These are phyloP conservation scores for Dacryopinax primogenitus DNA, from an alignment of 768 basidiomycete genomes.

Conservation along the genomic window DNA sequence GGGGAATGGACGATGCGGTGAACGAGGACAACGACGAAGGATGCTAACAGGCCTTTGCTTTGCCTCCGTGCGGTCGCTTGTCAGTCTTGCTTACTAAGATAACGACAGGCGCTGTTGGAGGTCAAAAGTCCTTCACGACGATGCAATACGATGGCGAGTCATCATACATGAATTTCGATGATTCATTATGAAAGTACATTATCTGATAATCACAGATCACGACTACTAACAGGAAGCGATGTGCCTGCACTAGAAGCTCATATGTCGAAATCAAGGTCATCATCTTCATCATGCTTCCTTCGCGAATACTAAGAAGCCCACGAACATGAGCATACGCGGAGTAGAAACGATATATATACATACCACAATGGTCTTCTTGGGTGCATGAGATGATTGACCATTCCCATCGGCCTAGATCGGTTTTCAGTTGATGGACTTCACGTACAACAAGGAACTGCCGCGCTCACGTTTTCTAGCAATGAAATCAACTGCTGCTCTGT, in stretches of 20 bases:
- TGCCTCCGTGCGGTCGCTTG: neutral
- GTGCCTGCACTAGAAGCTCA: neutral
- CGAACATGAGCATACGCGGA: neutral
- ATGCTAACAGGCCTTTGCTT: slow-evolving; percentile 9
- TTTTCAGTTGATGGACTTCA: slow-evolving; percentile 17
- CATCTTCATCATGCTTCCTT: slow-evolving; percentile 49
- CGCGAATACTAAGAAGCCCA: slow-evolving; percentile 37
- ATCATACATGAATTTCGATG: no score
- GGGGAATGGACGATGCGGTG: slow-evolving; percentile 5
- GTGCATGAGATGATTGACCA: slow-evolving; percentile 34
- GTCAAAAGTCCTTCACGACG: neutral
- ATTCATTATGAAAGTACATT: no score
- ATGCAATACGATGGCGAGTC: no score
- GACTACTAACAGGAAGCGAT: neutral
- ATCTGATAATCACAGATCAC: neutral
- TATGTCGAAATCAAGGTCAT: slow-evolving; percentile 34
- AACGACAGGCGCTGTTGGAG: neutral
- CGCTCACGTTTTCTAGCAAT: slow-evolving; percentile 63
- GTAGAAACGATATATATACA: slow-evolving; percentile 12
- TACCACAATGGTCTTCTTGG: slow-evolving; percentile 35
- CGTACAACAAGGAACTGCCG: slow-evolving; percentile 8
- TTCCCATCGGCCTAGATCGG: slow-evolving; percentile 40
- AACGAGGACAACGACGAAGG: neutral
- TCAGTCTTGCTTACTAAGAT: neutral
- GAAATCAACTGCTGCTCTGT: slow-evolving; percentile 72